These are phyloP conservation scores for Venustampulla echinocandica DNA, from an alignment of 495 filamentous ascomycete genomes.

Conservation along the genomic window DNA sequence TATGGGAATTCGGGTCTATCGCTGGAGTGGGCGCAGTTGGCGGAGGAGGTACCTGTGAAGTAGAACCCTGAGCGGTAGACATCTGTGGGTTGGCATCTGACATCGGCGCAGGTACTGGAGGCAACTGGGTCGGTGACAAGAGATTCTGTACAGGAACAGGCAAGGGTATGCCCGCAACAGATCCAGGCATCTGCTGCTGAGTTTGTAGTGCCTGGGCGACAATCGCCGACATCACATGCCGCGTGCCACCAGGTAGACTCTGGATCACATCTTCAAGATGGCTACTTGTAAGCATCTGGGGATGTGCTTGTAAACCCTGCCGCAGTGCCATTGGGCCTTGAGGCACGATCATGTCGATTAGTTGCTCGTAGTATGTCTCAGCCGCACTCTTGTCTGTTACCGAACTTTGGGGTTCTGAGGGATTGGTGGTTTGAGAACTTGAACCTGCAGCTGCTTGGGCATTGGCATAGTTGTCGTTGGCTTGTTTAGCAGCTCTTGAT, in stretches of 20 bases:
- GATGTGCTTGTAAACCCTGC: constrained; percentile 34
- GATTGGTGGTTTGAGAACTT: neutral
- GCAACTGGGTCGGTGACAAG: neutral
- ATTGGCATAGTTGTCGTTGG: neutral
- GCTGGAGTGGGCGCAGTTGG: constrained; percentile 8
- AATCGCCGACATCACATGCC: neutral
- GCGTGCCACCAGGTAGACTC: neutral
- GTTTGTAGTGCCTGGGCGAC: constrained; percentile 3
- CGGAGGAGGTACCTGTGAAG: constrained; percentile 23
- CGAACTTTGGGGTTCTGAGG: neutral
- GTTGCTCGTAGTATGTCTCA: constrained; percentile 11
- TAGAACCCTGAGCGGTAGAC: constrained; percentile 9
- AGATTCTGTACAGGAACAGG: neutral
- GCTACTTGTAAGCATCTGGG: constrained; percentile 26
- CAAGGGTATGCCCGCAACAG: neutral
- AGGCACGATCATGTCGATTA: constrained; percentile 24
- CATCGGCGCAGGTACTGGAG: neutral
- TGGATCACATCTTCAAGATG: constrained; percentile 1
- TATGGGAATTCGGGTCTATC: neutral
- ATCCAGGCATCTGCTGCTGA: neutral
- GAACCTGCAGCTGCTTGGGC: neutral
- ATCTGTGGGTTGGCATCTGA: neutral
- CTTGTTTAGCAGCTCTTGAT: neutral
- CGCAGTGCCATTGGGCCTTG: constrained; percentile 34
- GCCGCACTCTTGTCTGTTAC: neutral